Base-by-base conservation (phyloP, 306 rosid genomes). In the Quillaja saponaria region DNA sequence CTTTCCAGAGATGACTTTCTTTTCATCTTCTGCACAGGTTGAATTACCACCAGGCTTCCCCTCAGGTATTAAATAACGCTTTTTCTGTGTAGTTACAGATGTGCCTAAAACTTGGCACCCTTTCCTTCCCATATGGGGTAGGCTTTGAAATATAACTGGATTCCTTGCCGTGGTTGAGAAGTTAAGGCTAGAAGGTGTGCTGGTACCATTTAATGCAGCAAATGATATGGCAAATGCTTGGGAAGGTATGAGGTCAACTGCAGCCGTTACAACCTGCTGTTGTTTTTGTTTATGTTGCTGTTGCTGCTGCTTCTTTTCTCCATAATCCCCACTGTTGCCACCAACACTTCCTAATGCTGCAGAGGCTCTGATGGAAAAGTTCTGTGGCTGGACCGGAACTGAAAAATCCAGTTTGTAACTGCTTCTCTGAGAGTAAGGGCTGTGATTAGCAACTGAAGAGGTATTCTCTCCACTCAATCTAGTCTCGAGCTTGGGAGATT, bases 181-280 rank as follows among this genome's bases (percentile, higher is more conserved):
- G 68, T 66, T 80, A 44, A 80, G 85, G 74, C 69, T 68, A 49
- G 85, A 80, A 39, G 81, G 78, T 58, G 63, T 60, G 46, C 49
- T 63, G 58, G 69, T 63, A 47, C 78, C 84, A 49, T 71, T 75
- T 46, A 71, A 69, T 46, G 79, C 54, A 58, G 81, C 69, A 71
- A 76, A 81, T 57, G 94, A 81, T 78, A 89, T 76, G 16, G 83
- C 84, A 72, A 75, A 82, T 42, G 81, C 74, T 60, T 82, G 87
- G 54, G 95, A 81, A 38, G 90, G 80, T 46, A 70, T 70, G 47
- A 61, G 49, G 53, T 85, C 86, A 52, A 61, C 81, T 13, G 74
- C 81, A 52, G 73, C 82, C 60, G 85, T 85, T 31, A 35, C 70
- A 67, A 73, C 70, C 33, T 79, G 64, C 20, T 39, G 44, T 12